phyloP scores from a whole-genome alignment of 345 rosid species.

The Balakata baccata region DNA sequence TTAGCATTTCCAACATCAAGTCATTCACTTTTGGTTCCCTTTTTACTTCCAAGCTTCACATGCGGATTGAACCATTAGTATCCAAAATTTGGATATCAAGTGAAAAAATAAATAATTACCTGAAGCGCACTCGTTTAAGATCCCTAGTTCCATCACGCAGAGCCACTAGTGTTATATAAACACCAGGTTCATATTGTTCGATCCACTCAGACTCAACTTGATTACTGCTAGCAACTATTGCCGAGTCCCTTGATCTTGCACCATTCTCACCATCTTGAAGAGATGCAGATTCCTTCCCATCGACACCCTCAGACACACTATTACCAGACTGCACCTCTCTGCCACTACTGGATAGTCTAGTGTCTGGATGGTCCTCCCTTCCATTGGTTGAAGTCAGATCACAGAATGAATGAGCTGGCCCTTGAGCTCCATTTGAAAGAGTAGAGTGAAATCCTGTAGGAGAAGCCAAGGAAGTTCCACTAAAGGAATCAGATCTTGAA shows the following conservation, averaged over 20 bases:
- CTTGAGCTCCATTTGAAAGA: conserved; percentile 40
- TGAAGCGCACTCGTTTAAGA: conserved; percentile 97
- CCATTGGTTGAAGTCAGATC: conserved; percentile 47
- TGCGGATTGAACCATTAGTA: no score
- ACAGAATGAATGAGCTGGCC: conserved; percentile 34
- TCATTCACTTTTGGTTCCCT: no score
- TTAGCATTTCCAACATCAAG: no score
- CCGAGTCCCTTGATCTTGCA: conserved; percentile 47
- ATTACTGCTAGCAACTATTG: conserved; percentile 36
- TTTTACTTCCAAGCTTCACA: no score
- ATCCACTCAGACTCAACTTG: conserved; percentile 91
- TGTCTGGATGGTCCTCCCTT: conserved; percentile 40
- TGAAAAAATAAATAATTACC: conserved; percentile 41
- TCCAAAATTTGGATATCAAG: not conserved
- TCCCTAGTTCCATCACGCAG: conserved; percentile 94
- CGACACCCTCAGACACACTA: conserved; percentile 47
- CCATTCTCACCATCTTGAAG: conserved; percentile 49
- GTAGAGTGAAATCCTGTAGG: conserved; percentile 38
- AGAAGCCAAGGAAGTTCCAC: conserved; percentile 48
- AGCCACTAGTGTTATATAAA: conserved; percentile 81
- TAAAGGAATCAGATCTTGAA: conserved; percentile 60
- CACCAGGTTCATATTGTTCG: conserved; percentile 93
- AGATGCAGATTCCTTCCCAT: conserved; percentile 48
- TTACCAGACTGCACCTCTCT: conserved; percentile 39
- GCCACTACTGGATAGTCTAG: conserved; percentile 42